Evolutionary conservation across 345 rosid species (phyloP).

Genomic region (Lumnitzera racemosa): DNA sequence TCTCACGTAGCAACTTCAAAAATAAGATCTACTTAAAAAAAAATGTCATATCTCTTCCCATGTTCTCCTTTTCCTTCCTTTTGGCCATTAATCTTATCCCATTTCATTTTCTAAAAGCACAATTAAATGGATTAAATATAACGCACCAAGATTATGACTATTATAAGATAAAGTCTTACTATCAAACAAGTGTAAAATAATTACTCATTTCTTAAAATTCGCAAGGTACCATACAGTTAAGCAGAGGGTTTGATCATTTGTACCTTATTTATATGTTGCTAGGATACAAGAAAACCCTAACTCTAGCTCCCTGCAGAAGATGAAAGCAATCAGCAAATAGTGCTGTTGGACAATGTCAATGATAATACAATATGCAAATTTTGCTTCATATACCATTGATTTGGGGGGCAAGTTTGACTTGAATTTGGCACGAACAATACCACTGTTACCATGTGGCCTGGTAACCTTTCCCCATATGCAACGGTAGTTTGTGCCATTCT

Average conservation of each 20-base stretch:
- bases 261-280: slow-evolving; percentile 73
- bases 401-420: slow-evolving; percentile 84
- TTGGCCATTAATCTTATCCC: too few species aligned
- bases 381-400: slow-evolving; percentile 49
- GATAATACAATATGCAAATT: neutral
- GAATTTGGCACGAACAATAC: slow-evolving; percentile 85
- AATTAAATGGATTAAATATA: too few species aligned
- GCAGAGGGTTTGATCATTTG: neutral
- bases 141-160: too few species aligned
- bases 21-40: too few species aligned
- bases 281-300: slow-evolving; percentile 93
- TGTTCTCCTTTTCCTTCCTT: too few species aligned
- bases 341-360: neutral
- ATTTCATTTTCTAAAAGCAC: too few species aligned
- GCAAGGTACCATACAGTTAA: too few species aligned
- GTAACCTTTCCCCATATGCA: slow-evolving; percentile 94
- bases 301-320: slow-evolving; percentile 55
- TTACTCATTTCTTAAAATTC: too few species aligned
- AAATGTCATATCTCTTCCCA: too few species aligned
- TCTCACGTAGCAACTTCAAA: too few species aligned
- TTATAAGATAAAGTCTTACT: too few species aligned
- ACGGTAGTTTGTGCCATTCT: slow-evolving; percentile 72
- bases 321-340: neutral
- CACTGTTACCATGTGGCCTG: slow-evolving; percentile 92
- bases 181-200: too few species aligned